Conservation (phyloP, 257 asterid species). For the Cruciata laevipes region DNA sequence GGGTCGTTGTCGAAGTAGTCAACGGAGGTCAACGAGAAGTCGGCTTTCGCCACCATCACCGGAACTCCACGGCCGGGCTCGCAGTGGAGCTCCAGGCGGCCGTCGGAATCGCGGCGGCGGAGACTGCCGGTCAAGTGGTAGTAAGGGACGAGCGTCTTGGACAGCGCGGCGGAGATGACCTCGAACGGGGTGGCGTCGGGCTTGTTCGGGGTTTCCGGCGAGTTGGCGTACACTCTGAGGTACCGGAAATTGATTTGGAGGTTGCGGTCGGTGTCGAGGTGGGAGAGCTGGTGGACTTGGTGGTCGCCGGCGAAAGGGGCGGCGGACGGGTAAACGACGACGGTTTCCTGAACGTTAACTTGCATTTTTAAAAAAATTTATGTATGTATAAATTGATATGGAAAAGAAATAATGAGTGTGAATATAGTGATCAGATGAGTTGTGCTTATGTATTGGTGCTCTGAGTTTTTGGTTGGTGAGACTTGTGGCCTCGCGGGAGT, state of each 20-base stretch:
- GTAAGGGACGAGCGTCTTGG: constrained; percentile 52
- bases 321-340: constrained; percentile 33
- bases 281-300: constrained; percentile 70
- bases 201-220: constrained; percentile 16
- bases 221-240: constrained; percentile 56
- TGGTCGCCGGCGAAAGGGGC: constrained; percentile 42
- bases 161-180: constrained; percentile 59
- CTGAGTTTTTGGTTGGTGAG: background rate
- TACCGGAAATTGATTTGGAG: constrained; percentile 69
- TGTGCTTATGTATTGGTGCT: background rate
- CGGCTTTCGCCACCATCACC: constrained; percentile 35
- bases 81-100: constrained; percentile 62
- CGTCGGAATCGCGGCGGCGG: constrained; percentile 34
- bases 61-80: constrained; percentile 50
- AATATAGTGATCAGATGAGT: background rate
- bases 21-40: constrained; percentile 27
- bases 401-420: too few species aligned
- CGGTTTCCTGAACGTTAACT: constrained; percentile 36
- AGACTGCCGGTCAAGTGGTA: constrained; percentile 56
- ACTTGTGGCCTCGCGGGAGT: background rate
- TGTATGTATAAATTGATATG: background rate
- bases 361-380: constrained; percentile 32
- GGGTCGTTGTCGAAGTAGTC: constrained; percentile 34
- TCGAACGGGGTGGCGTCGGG: constrained; percentile 37
- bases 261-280: constrained; percentile 74